A percentile compares a stretch with the other conserved stretches of the same genome.
phyloP scores from a whole-genome alignment of 345 rosid genomes.

The Noccaea bulbosa region DNA sequence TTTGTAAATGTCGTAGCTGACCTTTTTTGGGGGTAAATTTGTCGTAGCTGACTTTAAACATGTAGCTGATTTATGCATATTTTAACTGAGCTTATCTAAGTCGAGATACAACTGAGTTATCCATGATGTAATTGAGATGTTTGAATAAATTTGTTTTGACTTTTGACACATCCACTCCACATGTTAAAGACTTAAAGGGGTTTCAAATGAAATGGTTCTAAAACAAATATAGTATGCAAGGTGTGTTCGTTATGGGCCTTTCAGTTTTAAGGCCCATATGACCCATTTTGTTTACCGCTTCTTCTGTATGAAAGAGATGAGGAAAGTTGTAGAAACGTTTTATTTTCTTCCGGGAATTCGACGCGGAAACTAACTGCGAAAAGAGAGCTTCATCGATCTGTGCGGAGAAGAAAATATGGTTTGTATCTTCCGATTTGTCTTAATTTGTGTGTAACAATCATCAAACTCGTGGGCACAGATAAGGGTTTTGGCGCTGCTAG shows the following conservation, averaged over 20 bases:
- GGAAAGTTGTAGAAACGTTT: constrained; percentile 10
- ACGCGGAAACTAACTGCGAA: constrained; percentile 29
- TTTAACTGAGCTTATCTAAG: too few relatives aligned
- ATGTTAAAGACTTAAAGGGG: too few relatives aligned
- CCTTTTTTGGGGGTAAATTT: too few relatives aligned
- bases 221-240: too few relatives aligned
- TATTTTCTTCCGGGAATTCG: not conserved
- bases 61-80: too few relatives aligned
- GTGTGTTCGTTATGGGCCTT: constrained; percentile 20
- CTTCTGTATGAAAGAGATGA: not conserved
- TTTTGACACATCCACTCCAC: too few relatives aligned
- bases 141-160: too few relatives aligned
- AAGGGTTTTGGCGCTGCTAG: not conserved
- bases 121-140: too few relatives aligned
- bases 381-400: constrained; percentile 10
- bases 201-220: too few relatives aligned
- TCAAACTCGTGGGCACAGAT: not conserved
- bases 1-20: too few relatives aligned
- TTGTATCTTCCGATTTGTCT: not conserved
- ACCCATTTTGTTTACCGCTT: not conserved
- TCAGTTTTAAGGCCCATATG: constrained; percentile 12
- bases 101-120: too few relatives aligned
- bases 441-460: not conserved
- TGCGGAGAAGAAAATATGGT: constrained; percentile 30
- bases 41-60: too few relatives aligned